Base-by-base conservation (phyloP, 148 eudicot species). In the Vaccinium macrocarpon region DNA sequence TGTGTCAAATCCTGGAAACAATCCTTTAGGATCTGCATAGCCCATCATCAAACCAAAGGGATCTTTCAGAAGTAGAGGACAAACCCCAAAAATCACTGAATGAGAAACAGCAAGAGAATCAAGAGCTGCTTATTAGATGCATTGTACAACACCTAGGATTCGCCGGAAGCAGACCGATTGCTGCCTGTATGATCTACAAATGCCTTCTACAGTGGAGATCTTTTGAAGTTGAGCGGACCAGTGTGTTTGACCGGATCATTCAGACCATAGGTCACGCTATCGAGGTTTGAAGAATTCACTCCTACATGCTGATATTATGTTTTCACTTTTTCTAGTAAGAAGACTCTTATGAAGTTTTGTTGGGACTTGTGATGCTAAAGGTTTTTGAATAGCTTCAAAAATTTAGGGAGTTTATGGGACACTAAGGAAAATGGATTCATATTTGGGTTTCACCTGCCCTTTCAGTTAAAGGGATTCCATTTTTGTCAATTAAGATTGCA, bases 141-240 rank as follows among this genome's bases (percentile, higher is more conserved):
- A 93, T 95, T 76, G 88, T 92, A 32, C 93, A 95, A 84, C 95
- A 86, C 88, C 82, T 97, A 84, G 98, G 96, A 79, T 97, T 97
- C 87, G 84, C 96, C 23, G 97, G 94, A 70, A 88, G 85, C 87
- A 95, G 94, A 90, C 98, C 99, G 0, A 82, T 93, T 80, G 99
- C 98, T 84, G 99, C 99, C 68, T 97, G 99, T 86, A 88, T 90
- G 42, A 95, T 97, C 51, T 97, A 93, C 82, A 95, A 97, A 86
- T 97, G 98, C 89, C 98, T 97, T 84, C 91, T 97, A 70, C 98
- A 97, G 14, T 97, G 99, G 99, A 92, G 98, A 91, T 97, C 98
- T 82, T 97, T 97, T 86, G 99, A 97, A 91, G 99, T 97, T 86
- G 99, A 97, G 83, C 89, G 99, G 56, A 97, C 99, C 76, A 89